Conservation (phyloP, 1,284 basidiomycete genomes). For the Rhodotorula sp. region DNA sequence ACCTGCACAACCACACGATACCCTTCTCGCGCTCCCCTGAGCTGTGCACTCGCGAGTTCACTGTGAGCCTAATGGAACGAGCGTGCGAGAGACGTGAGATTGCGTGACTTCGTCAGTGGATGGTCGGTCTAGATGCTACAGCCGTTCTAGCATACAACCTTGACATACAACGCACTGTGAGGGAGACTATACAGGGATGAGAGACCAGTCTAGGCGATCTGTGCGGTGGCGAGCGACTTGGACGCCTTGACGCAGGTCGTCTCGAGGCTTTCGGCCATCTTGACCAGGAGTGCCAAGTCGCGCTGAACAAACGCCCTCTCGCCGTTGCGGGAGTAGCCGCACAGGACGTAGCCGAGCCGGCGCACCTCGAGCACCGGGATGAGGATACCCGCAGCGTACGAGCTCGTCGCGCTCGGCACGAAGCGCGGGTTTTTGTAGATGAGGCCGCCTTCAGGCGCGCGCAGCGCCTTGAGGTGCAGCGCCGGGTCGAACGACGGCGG, state of each 20-base stretch:
- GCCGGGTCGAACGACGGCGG: conserved; percentile 45
- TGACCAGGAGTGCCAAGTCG: conserved; percentile 41
- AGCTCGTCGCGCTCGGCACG: conserved; percentile 5
- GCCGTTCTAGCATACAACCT: too few relatives aligned
- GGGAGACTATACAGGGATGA: not conserved
- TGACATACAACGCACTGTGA: too few relatives aligned
- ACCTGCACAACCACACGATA: not conserved
- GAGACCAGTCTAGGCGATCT: not conserved
- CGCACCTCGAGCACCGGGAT: conserved; percentile 43
- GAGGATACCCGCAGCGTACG: conserved; percentile 42
- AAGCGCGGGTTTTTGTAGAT: conserved; percentile 45
- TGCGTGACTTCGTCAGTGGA: too few relatives aligned
- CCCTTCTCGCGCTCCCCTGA: not conserved
- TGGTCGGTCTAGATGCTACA: not conserved
- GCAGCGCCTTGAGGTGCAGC: conserved; percentile 45
- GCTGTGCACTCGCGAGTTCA: too few relatives aligned
- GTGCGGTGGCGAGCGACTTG: not conserved
- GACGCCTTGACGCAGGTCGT: conserved; percentile 16
- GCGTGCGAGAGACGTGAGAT: too few relatives aligned
- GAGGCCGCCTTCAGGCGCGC: conserved; percentile 45
- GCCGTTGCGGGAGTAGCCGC: conserved; percentile 40
- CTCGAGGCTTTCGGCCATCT: conserved; percentile 44
- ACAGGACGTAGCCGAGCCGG: conserved; percentile 42
- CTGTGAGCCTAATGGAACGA: too few relatives aligned
- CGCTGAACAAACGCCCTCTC: conserved; percentile 41